A percentile compares a stretch with the other conserved stretches of the same genome.
These are phyloP conservation scores for Salvia rosmarinus DNA, from an alignment of 257 asterid species.

Conservation along the genomic window DNA sequence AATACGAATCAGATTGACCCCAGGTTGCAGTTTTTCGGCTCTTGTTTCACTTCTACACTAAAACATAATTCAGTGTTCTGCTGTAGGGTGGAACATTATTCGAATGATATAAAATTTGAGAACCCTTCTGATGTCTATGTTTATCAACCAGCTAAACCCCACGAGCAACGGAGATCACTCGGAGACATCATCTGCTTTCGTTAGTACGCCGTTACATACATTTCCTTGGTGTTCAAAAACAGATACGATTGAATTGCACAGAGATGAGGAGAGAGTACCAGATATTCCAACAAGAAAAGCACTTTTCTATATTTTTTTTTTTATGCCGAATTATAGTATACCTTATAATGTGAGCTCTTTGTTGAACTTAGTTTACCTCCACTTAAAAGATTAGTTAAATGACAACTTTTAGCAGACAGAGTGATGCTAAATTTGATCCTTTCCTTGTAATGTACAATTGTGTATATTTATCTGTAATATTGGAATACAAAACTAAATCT, in stretches of 20 bases:
- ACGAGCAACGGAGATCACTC: constrained; percentile 3
- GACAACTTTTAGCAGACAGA: constrained; percentile 12
- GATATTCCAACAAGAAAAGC: constrained; percentile 7
- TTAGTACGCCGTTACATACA: neutral
- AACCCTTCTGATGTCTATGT: neutral
- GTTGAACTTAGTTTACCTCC: constrained; percentile 30
- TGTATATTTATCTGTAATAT: neutral
- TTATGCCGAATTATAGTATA: neutral
- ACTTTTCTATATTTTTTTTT: constrained; percentile 10
- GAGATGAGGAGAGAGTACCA: constrained; percentile 20
- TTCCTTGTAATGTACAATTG: constrained; percentile 11
- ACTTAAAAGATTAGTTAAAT: neutral
- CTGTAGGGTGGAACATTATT: neutral
- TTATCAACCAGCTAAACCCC: neutral
- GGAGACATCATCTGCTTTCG: neutral
- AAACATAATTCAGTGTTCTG: neutral
- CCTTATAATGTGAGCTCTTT: neutral
- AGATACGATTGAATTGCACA: neutral
- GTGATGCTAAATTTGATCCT: constrained; percentile 16
- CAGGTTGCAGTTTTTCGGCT: neutral
- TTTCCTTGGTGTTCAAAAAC: neutral
- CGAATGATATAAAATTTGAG: neutral
- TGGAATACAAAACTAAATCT: too few relatives aligned
- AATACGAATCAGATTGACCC: constrained; percentile 6
- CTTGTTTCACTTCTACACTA: neutral